These are phyloP conservation scores for Pachyrhizus erosus DNA, from an alignment of 306 rosid species.

Conservation along the genomic window DNA sequence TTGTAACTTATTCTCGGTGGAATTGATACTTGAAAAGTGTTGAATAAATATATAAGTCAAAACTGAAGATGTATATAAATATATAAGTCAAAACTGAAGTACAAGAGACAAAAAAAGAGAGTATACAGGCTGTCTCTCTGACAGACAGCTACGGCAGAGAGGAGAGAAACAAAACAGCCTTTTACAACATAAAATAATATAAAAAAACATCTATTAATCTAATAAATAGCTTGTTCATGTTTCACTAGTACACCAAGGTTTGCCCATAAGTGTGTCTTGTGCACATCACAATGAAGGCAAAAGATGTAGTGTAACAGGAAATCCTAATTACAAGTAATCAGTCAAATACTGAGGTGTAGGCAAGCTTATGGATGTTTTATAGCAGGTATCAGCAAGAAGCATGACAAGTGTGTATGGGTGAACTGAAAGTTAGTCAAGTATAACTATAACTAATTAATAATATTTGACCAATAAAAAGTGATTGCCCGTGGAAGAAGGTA, in stretches of 20 bases:
- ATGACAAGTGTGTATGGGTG: neutral
- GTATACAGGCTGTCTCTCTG: too few species aligned
- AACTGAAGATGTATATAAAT: too few species aligned
- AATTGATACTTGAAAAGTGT: neutral
- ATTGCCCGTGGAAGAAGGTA: neutral
- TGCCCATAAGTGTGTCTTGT: neutral
- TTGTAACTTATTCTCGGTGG: neutral
- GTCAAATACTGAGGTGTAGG: neutral
- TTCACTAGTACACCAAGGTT: neutral
- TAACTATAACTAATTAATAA: neutral
- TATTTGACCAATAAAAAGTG: neutral
- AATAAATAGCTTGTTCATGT: neutral
- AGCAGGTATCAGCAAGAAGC: neutral
- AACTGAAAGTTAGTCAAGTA: neutral
- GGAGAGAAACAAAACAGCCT: too few species aligned
- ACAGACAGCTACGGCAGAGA: too few species aligned
- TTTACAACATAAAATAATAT: too few species aligned
- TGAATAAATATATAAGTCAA: too few species aligned
- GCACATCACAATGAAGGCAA: neutral
- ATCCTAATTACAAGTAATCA: conserved; percentile 2
- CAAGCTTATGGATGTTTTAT: neutral
- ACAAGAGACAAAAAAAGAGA: too few species aligned
- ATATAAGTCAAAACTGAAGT: too few species aligned
- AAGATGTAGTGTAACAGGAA: neutral
- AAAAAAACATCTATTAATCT: too few species aligned